phyloP scores from a whole-genome alignment of 352 stramenopile species.

The Phytophthora fragariaefolia region DNA sequence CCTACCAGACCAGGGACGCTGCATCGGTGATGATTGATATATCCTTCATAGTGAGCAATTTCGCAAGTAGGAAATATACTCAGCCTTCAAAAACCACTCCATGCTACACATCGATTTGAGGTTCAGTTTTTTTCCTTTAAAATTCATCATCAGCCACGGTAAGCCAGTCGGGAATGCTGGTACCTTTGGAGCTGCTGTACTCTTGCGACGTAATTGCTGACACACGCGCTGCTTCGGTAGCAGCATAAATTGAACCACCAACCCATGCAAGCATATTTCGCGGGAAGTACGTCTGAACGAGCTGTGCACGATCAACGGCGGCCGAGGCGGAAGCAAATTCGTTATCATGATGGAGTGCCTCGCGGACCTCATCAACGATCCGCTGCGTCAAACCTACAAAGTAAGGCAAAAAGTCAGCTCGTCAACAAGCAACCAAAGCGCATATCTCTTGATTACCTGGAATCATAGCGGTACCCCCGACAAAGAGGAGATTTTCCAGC shows the following conservation, averaged over 20 bases:
- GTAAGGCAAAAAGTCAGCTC: neutral
- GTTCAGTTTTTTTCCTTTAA: neutral
- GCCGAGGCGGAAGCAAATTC: conserved; percentile 42
- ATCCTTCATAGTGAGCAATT: conserved; percentile 28
- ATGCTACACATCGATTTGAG: neutral
- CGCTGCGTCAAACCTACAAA: conserved; percentile 59
- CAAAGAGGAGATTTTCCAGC: conserved; percentile 77
- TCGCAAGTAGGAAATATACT: conserved; percentile 21
- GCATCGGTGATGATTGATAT: conserved; percentile 8
- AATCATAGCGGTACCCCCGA: conserved; percentile 82
- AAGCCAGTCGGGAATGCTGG: conserved; percentile 65
- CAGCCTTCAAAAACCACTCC: conserved; percentile 22
- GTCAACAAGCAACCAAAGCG: neutral
- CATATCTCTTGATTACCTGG: conserved; percentile 41
- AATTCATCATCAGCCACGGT: conserved; percentile 47
- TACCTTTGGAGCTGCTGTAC: conserved; percentile 50
- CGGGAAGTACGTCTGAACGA: conserved; percentile 69
- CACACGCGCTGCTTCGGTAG: conserved; percentile 54
- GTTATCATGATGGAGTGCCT: conserved; percentile 45
- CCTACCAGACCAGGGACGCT: conserved; percentile 8
- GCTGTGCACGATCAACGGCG: conserved; percentile 41
- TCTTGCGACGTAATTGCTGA: conserved; percentile 60
- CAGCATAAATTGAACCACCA: conserved; percentile 77
- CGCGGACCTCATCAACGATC: conserved; percentile 53
- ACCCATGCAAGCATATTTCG: conserved; percentile 81